Percentiles rank a stretch among this genome's conserved stretches.
Conservation (phyloP, 805 yeast genomes). For the Sugiyamaella smithiae region DNA sequence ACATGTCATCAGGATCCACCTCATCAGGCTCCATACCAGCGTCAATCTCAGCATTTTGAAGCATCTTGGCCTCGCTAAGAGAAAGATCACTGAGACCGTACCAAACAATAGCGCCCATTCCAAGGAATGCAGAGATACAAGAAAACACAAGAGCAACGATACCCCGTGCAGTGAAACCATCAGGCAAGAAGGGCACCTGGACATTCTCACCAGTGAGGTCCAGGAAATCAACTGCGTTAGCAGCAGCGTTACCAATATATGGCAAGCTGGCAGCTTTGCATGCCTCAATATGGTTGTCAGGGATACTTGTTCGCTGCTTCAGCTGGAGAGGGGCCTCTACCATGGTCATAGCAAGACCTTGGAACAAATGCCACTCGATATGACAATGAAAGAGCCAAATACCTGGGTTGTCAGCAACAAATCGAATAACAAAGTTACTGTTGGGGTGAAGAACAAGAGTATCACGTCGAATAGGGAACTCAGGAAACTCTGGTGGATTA, state of each 20-base stretch:
- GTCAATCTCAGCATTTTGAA: slow-evolving; percentile 41
- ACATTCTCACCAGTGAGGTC: slow-evolving; percentile 73
- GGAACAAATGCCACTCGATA: slow-evolving; percentile 96
- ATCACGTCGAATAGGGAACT: slow-evolving; percentile 82
- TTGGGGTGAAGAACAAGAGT: slow-evolving; percentile 74
- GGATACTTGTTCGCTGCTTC: slow-evolving; percentile 51
- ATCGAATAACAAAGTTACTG: slow-evolving; percentile 81
- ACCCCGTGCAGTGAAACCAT: slow-evolving; percentile 93
- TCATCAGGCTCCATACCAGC: slow-evolving; percentile 48
- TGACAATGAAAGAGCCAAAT: slow-evolving; percentile 99
- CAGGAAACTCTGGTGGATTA: slow-evolving; percentile 55
- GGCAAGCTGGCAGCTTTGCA: slow-evolving; percentile 59
- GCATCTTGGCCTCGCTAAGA: slow-evolving; percentile 61
- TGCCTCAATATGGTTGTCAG: slow-evolving; percentile 56
- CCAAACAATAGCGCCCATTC: slow-evolving; percentile 68
- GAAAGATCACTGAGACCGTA: slow-evolving; percentile 86
- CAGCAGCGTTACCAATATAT: slow-evolving; percentile 85
- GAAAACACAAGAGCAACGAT: slow-evolving; percentile 92
- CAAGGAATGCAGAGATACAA: slow-evolving; percentile 77
- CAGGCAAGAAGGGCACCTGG: slow-evolving; percentile 66
- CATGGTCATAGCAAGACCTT: slow-evolving; percentile 80
- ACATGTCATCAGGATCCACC: slow-evolving; percentile 34
- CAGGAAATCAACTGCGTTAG: slow-evolving; percentile 56
- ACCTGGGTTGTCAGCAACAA: slow-evolving; percentile 94
- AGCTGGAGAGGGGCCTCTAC: slow-evolving; percentile 80